Percentiles rank a stretch among this genome's conserved stretches.
phyloP scores from a whole-genome alignment of 805 yeast species.

The Cyberlindnera mycetangii region DNA sequence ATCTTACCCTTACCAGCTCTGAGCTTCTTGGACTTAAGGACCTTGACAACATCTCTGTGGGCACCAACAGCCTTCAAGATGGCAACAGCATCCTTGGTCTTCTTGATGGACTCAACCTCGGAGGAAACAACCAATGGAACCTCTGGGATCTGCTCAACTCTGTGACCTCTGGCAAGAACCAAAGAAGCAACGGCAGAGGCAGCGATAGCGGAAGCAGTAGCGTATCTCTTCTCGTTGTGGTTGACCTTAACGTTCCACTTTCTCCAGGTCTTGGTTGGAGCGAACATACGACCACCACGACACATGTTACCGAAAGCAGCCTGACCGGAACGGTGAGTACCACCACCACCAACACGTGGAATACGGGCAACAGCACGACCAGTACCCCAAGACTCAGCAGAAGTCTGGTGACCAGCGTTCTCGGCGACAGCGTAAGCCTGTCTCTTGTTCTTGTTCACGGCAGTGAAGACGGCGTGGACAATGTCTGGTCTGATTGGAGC shows the following conservation, averaged over 20 bases:
- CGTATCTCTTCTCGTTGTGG: slow-evolving; percentile 99
- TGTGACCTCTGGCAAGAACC: slow-evolving; percentile 99
- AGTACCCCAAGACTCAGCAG: slow-evolving; percentile 99
- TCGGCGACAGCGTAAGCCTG: slow-evolving; percentile 99
- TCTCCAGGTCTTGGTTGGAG: slow-evolving; percentile 99
- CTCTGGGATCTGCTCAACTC: slow-evolving; percentile 96
- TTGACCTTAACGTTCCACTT: slow-evolving; percentile 99
- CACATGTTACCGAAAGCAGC: slow-evolving; percentile 99
- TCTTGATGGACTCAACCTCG: slow-evolving; percentile 87
- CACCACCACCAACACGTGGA: slow-evolving; percentile 99
- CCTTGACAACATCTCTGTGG: slow-evolving; percentile 96
- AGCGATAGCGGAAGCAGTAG: slow-evolving; percentile 99
- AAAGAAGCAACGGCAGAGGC: slow-evolving; percentile 98
- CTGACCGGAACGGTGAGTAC: slow-evolving; percentile 99
- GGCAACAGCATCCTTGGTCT: slow-evolving; percentile 99
- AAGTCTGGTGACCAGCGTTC: slow-evolving; percentile 99
- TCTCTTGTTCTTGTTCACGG: slow-evolving; percentile 99
- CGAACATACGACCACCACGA: slow-evolving; percentile 99
- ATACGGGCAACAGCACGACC: slow-evolving; percentile 99
- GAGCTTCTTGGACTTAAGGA: slow-evolving; percentile 95
- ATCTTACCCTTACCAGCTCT: slow-evolving; percentile 99
- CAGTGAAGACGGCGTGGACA: slow-evolving; percentile 98
- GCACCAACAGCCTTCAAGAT: slow-evolving; percentile 98
- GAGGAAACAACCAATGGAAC: slow-evolving; percentile 95
- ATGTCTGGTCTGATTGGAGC: slow-evolving; percentile 99